Conservation (phyloP, 2,329 filamentous ascomycete species). For the Epichloe sibirici region DNA sequence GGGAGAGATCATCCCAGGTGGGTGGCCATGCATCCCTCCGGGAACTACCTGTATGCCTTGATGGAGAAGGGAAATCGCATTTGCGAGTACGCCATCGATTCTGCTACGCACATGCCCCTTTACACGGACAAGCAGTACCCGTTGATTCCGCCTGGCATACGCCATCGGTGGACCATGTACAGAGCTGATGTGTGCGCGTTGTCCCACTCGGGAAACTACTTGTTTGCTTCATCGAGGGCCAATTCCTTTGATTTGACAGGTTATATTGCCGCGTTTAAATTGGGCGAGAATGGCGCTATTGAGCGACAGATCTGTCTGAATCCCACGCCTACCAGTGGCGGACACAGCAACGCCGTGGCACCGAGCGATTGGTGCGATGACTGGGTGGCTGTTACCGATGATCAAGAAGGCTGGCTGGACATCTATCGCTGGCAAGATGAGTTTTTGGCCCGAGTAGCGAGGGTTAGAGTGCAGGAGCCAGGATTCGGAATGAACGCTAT, state of each 20-base stretch:
- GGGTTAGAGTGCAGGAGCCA: slow-evolving; percentile 68
- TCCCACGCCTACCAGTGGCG: slow-evolving; percentile 76
- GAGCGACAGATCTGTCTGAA: slow-evolving; percentile 70
- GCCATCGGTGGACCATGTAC: slow-evolving; percentile 49
- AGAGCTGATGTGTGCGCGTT: slow-evolving; percentile 75
- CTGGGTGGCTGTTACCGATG: slow-evolving; percentile 82
- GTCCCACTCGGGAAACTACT: slow-evolving; percentile 55
- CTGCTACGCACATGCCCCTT: slow-evolving; percentile 57
- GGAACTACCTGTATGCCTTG: slow-evolving; percentile 69
- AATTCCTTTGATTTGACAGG: slow-evolving; percentile 67
- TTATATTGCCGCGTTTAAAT: slow-evolving; percentile 70
- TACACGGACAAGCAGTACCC: slow-evolving; percentile 69
- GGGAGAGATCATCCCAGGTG: slow-evolving; percentile 71
- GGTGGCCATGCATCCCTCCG: slow-evolving; percentile 72
- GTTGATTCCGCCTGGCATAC: slow-evolving; percentile 63
- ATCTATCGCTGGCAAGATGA: slow-evolving; percentile 81
- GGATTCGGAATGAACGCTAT: slow-evolving; percentile 96
- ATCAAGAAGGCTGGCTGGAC: slow-evolving; percentile 77
- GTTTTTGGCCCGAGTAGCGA: slow-evolving; percentile 64
- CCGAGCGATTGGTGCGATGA: slow-evolving; percentile 78
- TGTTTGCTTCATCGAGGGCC: slow-evolving; percentile 75
- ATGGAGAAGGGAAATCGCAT: slow-evolving; percentile 85
- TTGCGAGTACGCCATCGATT: slow-evolving; percentile 71
- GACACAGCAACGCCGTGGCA: slow-evolving; percentile 78
- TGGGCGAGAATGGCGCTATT: slow-evolving; percentile 56